phyloP scores from a whole-genome alignment of 495 filamentous ascomycete species.

The Penicillium ochrochloron region DNA sequence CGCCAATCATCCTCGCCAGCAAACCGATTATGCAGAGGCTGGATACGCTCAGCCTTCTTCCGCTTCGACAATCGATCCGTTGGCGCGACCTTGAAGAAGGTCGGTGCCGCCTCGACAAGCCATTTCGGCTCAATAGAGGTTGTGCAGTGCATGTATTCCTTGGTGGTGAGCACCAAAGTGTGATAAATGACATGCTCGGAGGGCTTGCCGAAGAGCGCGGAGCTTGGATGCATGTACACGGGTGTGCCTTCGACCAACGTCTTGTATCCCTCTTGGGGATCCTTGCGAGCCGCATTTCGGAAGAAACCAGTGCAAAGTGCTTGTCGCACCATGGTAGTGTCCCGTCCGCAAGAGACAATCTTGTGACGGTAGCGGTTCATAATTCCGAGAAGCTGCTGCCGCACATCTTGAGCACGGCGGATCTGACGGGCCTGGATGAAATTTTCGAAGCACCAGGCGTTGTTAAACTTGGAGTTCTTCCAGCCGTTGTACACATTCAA shows the following conservation, averaged over 20 bases:
- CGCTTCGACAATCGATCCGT: slow-evolving; percentile 87
- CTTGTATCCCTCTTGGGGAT: slow-evolving; percentile 95
- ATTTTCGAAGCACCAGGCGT: slow-evolving; percentile 96
- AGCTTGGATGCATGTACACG: slow-evolving; percentile 90
- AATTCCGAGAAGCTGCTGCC: slow-evolving; percentile 88
- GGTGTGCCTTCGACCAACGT: slow-evolving; percentile 94
- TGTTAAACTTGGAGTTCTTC: slow-evolving; percentile 80
- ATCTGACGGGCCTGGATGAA: slow-evolving; percentile 93
- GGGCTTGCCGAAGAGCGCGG: slow-evolving; percentile 91
- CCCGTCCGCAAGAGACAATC: slow-evolving; percentile 80
- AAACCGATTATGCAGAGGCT: slow-evolving; percentile 92
- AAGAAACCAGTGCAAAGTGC: slow-evolving; percentile 94
- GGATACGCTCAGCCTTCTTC: slow-evolving; percentile 92
- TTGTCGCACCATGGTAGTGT: slow-evolving; percentile 87
- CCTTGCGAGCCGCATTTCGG: slow-evolving; percentile 91
- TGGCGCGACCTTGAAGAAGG: slow-evolving; percentile 97
- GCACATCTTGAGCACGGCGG: slow-evolving; percentile 86
- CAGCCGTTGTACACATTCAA: slow-evolving; percentile 97
- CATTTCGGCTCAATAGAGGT: slow-evolving; percentile 91
- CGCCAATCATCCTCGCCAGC: slow-evolving; percentile 93
- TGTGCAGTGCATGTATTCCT: slow-evolving; percentile 97
- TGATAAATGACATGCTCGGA: slow-evolving; percentile 96
- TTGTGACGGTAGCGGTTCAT: slow-evolving; percentile 86
- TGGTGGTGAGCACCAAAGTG: slow-evolving; percentile 83
- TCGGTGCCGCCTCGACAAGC: slow-evolving; percentile 90